Conservation (phyloP, 306 rosid species). For the Carpinus fangiana region DNA sequence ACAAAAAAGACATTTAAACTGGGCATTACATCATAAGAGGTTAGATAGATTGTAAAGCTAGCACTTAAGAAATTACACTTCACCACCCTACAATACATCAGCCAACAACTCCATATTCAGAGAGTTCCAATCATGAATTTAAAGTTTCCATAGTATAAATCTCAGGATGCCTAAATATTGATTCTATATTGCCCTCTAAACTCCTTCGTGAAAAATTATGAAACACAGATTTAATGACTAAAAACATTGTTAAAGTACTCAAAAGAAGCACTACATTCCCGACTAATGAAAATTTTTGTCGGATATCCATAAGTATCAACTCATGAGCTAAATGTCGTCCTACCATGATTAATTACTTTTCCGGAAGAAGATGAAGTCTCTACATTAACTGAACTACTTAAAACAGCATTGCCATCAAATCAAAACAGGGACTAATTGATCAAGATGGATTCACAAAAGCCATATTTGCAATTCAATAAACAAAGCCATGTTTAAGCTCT, state of each 20-base stretch:
- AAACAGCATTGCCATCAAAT: slow-evolving; percentile 14
- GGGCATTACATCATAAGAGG: background rate
- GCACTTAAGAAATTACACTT: slow-evolving; percentile 1
- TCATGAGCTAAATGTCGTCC: slow-evolving; percentile 13
- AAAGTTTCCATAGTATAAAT: slow-evolving; percentile 12
- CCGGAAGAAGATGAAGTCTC: background rate
- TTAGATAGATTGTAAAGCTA: background rate
- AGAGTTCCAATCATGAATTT: slow-evolving; percentile 17
- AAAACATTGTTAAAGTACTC: background rate
- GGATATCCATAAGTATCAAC: slow-evolving; percentile 4
- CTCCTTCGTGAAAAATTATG: slow-evolving; percentile 10
- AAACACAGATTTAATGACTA: background rate
- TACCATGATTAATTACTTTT: slow-evolving; percentile 1
- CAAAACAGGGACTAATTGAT: slow-evolving; percentile 25
- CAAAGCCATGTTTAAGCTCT: background rate
- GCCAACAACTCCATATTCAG: slow-evolving; percentile 23
- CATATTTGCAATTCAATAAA: slow-evolving; percentile 11
- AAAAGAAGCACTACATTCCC: background rate
- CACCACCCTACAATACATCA: slow-evolving; percentile 14
- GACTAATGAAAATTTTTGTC: background rate
- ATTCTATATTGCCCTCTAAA: background rate
- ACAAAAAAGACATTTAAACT: background rate
- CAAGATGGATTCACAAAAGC: slow-evolving; percentile 18
- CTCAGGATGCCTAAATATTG: slow-evolving; percentile 16
- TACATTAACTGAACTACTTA: slow-evolving; percentile 3